Base-by-base conservation (phyloP, 768 basidiomycete species). In the Daedaleopsis nitida region DNA sequence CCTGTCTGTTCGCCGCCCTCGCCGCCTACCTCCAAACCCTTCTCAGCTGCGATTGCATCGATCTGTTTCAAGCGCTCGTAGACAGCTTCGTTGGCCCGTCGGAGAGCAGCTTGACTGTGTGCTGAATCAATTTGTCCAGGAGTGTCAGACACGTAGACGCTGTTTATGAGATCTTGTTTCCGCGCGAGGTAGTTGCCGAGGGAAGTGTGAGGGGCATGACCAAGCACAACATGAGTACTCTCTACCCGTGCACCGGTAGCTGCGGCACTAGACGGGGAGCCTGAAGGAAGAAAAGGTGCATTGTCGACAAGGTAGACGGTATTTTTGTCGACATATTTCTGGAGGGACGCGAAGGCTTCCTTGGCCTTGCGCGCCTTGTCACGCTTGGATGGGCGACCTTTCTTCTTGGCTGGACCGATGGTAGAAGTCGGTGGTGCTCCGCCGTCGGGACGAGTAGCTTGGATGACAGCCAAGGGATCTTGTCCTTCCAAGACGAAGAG, bases 301-400 rank as follows among this genome's bases (percentile, higher is more conserved):
- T 32, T n/a, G 44, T 50, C 49, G 14, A 52, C 59, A 7, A 59
- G 62, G 3, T 69, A 58, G 50, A 70, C 69, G 14, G 68, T 68
- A 55, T 64, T 77, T 58, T 77, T 76, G 55, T 79, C 76, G 32
- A 86, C 69, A 81, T 82, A 82, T 53, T 73, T 74, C 21, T 83
- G 82, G 62, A 91, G 70, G 5, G 75, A 74, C 5, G 74, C 75
- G 1, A 87, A 66, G 0, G 83, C 79, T 9, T 77, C 74, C 65
- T 81, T 80, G 6, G 82, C 81, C 70, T 81, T 86, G 65, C 80
- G 81, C 4, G 73, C 73, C 70, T 81, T 86, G 49, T 88, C 88
- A 4, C 83, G 80, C 65, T 77, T 86, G 5, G 86, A 79, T 1
- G 87, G 87, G 0, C 89, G 81, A 8, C 89, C 89, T 69, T 80